Percentiles rank a stretch among this genome's conserved stretches.
phyloP scores from a whole-genome alignment of 495 filamentous ascomycete genomes.

The Aspergillus funiculosus region DNA sequence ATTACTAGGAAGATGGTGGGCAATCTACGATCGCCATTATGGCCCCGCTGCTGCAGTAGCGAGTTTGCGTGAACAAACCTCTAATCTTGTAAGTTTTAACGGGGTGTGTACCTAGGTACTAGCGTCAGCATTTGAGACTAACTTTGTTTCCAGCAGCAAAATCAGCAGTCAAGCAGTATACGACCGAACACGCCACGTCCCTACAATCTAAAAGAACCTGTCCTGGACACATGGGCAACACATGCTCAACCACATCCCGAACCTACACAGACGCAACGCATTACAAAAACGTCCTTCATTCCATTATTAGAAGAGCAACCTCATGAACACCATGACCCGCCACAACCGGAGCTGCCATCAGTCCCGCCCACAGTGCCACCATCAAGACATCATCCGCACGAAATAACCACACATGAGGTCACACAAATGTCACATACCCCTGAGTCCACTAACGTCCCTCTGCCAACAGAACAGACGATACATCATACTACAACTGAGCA shows the following conservation, averaged over 20 bases:
- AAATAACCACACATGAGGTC: neutral
- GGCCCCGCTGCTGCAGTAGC: slow-evolving; percentile 33
- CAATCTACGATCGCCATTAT: slow-evolving; percentile 84
- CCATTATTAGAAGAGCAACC: neutral
- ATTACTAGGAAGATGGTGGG: slow-evolving; percentile 82
- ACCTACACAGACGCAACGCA: neutral
- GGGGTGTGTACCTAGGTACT: neutral
- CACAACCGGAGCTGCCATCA: neutral
- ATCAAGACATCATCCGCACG: slow-evolving; percentile 1
- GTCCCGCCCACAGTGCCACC: neutral
- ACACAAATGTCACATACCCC: neutral
- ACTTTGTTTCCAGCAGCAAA: slow-evolving; percentile 17
- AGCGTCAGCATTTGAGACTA: slow-evolving; percentile 20
- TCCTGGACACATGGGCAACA: neutral
- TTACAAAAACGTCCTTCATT: neutral
- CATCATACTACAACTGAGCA: neutral
- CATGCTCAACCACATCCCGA: neutral
- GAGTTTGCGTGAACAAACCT: too few relatives aligned
- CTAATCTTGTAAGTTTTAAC: slow-evolving; percentile 22
- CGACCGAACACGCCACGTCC: neutral
- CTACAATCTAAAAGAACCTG: neutral
- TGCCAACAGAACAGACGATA: neutral
- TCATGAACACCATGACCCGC: neutral
- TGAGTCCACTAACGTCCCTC: neutral
- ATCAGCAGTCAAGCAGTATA: neutral